Percentiles rank a stretch among this genome's conserved stretches.
phyloP scores from a whole-genome alignment of 1,284 basidiomycete species.

The Cronartium quercuum region DNA sequence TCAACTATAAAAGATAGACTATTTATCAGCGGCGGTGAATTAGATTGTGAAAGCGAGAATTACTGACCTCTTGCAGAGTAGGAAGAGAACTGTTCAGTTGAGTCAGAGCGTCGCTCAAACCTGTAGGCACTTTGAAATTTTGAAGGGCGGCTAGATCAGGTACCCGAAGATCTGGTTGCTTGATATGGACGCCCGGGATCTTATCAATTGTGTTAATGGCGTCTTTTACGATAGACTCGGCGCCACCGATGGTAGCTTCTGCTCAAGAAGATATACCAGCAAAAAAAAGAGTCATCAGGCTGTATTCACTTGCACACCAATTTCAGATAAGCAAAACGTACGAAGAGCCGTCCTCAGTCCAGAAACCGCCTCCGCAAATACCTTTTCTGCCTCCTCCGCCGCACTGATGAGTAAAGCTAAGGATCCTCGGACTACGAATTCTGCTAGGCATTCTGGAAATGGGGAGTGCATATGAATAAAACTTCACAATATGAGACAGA shows the following conservation, averaged over 20 bases:
- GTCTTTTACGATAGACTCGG: slow-evolving; percentile 25
- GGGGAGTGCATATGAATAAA: background rate
- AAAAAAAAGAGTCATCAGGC: slow-evolving; percentile 13
- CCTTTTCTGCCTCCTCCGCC: slow-evolving; percentile 43
- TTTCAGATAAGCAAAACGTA: slow-evolving; percentile 38
- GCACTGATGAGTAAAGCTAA: slow-evolving; percentile 45
- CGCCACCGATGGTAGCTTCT: slow-evolving; percentile 39
- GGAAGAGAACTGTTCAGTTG: slow-evolving; percentile 45
- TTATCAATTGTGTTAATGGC: slow-evolving; percentile 23
- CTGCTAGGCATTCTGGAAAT: slow-evolving; percentile 32
- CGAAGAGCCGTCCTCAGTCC: slow-evolving; percentile 44
- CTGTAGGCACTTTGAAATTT: slow-evolving; percentile 45
- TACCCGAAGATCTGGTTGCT: slow-evolving; percentile 5
- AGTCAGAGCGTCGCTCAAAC: slow-evolving; percentile 43
- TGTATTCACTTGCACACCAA: background rate
- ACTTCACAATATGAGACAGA: background rate
- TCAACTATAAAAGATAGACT: slow-evolving; percentile 6
- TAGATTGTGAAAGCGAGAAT: background rate
- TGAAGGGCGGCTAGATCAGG: slow-evolving; percentile 42
- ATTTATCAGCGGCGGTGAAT: background rate
- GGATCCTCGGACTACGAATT: slow-evolving; percentile 45
- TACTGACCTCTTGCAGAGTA: slow-evolving; percentile 44
- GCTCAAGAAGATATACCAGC: slow-evolving; percentile 42
- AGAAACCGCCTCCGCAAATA: slow-evolving; percentile 42
- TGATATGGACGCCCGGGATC: slow-evolving; percentile 20